Base-by-base conservation (phyloP, 768 basidiomycete genomes). In the Chalciporus sphaerocephalus region DNA sequence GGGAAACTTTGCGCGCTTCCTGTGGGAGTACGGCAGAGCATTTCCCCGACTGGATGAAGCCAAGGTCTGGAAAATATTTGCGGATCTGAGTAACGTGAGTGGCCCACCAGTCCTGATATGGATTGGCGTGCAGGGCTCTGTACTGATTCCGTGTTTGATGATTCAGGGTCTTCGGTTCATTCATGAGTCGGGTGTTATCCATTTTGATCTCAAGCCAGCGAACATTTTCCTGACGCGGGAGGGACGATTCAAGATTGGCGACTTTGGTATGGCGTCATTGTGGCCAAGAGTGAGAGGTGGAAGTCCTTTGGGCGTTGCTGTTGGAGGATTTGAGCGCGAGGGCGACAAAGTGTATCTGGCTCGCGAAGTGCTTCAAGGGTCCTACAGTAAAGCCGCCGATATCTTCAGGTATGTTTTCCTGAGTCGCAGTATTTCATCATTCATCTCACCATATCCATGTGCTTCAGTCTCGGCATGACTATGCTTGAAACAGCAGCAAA, bases 321-420 rank as follows among this genome's bases (percentile, higher is more conserved):
- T 64, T 4, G 72, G 70, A 12, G 64, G 66, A n/a, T 92, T 97
- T 62, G 95, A 98, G 66, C 79, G 96, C 13, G 96, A 99, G 66
- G 96, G 96, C 5, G 96, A 99, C 67, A 87, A 98, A 64, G 75
- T 94, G 53, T 99, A 99, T 71, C 79, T 99, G 69, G 93, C 96
- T 32, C 92, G 92, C 10, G 96, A 99, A 70, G 89, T 97, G 33
- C 73, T 99, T 42, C 83, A 92, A 62, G 95, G 95, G 24, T 74
- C 73, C 45, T 99, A 97, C 66, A 85, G 93, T 58, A 89, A 84
- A 69, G 90, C 87, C 50, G 94, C 96, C 42, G 96, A 99, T 72
- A 81, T 98, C 44, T 99, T 98, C 75, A 93, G 88, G 93, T 92
- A 62, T 69, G 85, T 72, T 41, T 50, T 35, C 22, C 17, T 25